phyloP scores from a whole-genome alignment of 2,329 filamentous ascomycete genomes.

The Xenoacremonium recifei region DNA sequence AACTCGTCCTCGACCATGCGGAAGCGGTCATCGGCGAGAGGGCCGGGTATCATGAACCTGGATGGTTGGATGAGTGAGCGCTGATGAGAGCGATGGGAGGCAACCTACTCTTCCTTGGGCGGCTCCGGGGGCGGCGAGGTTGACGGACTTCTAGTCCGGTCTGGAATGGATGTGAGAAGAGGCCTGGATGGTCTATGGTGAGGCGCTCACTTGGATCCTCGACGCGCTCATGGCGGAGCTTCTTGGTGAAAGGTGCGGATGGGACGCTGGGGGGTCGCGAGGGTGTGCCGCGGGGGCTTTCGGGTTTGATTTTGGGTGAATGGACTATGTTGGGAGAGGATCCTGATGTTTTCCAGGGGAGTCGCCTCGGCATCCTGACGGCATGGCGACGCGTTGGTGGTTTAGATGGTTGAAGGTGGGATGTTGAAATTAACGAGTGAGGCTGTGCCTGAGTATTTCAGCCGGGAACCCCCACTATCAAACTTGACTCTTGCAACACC shows the following conservation, averaged over 20 bases:
- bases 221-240: conserved; percentile 19
- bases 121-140: conserved; percentile 53
- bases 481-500: too few species aligned
- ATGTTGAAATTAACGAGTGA: too few species aligned
- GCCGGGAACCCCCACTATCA: too few species aligned
- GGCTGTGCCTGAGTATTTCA: too few species aligned
- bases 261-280: conserved; percentile 7
- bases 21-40: conserved; percentile 68
- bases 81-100: not conserved
- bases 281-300: conserved; percentile 5
- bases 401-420: too few species aligned
- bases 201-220: conserved; percentile 20
- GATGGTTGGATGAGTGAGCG: not conserved
- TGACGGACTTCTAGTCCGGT: conserved; percentile 38
- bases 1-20: conserved; percentile 87
- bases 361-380: conserved; percentile 45
- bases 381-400: too few species aligned
- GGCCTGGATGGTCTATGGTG: not conserved
- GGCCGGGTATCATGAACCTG: conserved; percentile 63
- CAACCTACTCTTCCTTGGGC: conserved; percentile 42
- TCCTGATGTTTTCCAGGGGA: conserved; percentile 47
- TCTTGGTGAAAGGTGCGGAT: conserved; percentile 7
- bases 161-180: conserved; percentile 6
- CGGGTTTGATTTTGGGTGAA: conserved; percentile 6
- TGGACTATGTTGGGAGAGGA: conserved; percentile 7